phyloP scores from a whole-genome alignment of 805 yeast species.

The Kuraishia hungarica region DNA sequence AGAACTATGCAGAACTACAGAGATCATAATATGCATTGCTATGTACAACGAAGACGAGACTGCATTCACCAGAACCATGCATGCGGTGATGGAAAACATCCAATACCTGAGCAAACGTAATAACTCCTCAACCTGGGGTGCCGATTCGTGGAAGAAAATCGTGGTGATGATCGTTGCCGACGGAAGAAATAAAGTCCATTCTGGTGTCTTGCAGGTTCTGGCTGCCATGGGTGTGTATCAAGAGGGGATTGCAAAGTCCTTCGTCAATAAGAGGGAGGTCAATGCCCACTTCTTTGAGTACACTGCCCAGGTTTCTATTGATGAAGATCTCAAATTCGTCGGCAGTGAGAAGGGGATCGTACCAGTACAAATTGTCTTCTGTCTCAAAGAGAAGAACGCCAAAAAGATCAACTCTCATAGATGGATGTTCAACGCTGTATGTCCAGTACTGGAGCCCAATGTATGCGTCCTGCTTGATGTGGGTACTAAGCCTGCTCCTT shows the following conservation, averaged over 20 bases:
- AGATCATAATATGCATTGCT: constrained; percentile 84
- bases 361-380: constrained; percentile 90
- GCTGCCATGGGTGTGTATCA: constrained; percentile 97
- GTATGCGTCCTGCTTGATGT: constrained; percentile 87
- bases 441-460: constrained; percentile 88
- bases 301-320: constrained; percentile 90
- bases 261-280: constrained; percentile 85
- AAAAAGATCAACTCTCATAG: constrained; percentile 96
- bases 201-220: constrained; percentile 76
- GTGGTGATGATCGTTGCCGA: constrained; percentile 89
- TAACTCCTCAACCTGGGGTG: constrained; percentile 88
- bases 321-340: constrained; percentile 79
- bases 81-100: constrained; percentile 87
- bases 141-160: constrained; percentile 93
- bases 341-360: constrained; percentile 86
- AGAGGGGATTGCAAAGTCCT: constrained; percentile 93
- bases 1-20: constrained; percentile 84
- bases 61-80: constrained; percentile 86
- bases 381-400: constrained; percentile 85
- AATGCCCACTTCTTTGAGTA: constrained; percentile 93
- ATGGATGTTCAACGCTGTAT: constrained; percentile 93
- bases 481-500: constrained; percentile 91
- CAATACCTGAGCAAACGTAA: constrained; percentile 79
- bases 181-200: constrained; percentile 84
- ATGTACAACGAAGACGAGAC: constrained; percentile 96